Base-by-base conservation (phyloP, 352 stramenopile genomes). In the Phytophthora hibernalis region DNA sequence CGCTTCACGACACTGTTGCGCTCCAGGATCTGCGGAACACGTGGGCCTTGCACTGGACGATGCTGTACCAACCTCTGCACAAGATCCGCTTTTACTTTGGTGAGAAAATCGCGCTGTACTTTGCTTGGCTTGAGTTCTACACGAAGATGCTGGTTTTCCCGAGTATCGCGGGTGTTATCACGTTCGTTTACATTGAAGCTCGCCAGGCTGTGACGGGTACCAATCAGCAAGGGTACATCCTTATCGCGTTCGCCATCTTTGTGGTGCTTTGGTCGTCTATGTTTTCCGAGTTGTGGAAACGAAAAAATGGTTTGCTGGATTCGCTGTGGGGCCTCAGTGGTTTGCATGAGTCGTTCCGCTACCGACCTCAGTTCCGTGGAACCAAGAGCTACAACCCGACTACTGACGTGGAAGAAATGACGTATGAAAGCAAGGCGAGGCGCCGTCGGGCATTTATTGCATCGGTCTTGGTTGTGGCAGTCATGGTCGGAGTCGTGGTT, bases 121-220 rank as follows among this genome's bases (percentile, higher is more conserved):
- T 97, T 64, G 90, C 87, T 10, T 97, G 88, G 80, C 82, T 97
- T 18, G 89, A 88, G 15, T 96, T 95, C 54, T 97, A 97, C 80
- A 97, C 91, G 4, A 93, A 93, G 72, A 93, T 94, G 84, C 67
- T 97, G 9, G 33, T 96, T 1, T 80, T 95, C 50, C 87, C 91
- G 20, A 76, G 85, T 0, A 78, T 95, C 13, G 68, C 83, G 3
- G 91, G 91, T 1, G 76, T 96, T 43, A 79, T 91, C 26, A 89
- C 93, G 16, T 93, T 80, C n/a, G 60, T 75, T 4, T 79, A 83
- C 18, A 66, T 84, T 2, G 66, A 89, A 43, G 68, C n/a, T n/a
- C n/a, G n/a, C n/a, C n/a, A n/a, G n/a, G n/a, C n/a, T n/a, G n/a
- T n/a, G 63, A 5, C 67, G 68, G 8, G 53, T n/a, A n/a, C n/a